Evolutionary conservation across 2,329 filamentous ascomycete species (phyloP).

Genomic region (Pseudogymnoascus destructans): DNA sequence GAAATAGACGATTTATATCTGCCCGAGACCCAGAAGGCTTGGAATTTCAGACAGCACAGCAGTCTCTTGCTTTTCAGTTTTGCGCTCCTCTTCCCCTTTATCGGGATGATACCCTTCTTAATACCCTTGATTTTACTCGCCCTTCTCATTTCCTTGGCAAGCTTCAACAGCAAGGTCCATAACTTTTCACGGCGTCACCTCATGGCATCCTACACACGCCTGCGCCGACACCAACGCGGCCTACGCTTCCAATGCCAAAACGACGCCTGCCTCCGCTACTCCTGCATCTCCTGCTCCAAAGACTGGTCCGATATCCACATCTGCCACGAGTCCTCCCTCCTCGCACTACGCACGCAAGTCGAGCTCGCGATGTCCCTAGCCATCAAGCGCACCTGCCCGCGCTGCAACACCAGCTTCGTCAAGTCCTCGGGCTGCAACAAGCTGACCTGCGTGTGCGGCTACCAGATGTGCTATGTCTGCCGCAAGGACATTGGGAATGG

Average conservation of each 20-base stretch:
- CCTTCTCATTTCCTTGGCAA: slow-evolving; percentile 29
- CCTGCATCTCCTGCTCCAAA: slow-evolving; percentile 72
- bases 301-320: slow-evolving; percentile 79
- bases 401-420: slow-evolving; percentile 83
- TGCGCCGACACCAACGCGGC: slow-evolving; percentile 57
- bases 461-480: slow-evolving; percentile 97
- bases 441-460: slow-evolving; percentile 86
- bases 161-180: slow-evolving; percentile 17
- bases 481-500: slow-evolving; percentile 53
- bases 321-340: slow-evolving; percentile 72
- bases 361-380: slow-evolving; percentile 89
- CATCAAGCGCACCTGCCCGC: slow-evolving; percentile 87
- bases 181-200: slow-evolving; percentile 36
- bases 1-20: slow-evolving; percentile 71
- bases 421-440: slow-evolving; percentile 95
- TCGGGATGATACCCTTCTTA: slow-evolving; percentile 41
- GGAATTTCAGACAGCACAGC: slow-evolving; percentile 42
- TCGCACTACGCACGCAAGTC: slow-evolving; percentile 75
- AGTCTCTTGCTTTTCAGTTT: slow-evolving; percentile 25
- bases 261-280: slow-evolving; percentile 51
- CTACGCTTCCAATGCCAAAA: slow-evolving; percentile 67
- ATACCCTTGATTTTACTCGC: slow-evolving; percentile 37
- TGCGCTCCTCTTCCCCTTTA: slow-evolving; percentile 24
- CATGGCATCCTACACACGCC: slow-evolving; percentile 47
- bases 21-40: slow-evolving; percentile 39